These are phyloP conservation scores for Chrysosporium queenslandicum DNA, from an alignment of 2,329 filamentous ascomycete species.

Conservation along the genomic window DNA sequence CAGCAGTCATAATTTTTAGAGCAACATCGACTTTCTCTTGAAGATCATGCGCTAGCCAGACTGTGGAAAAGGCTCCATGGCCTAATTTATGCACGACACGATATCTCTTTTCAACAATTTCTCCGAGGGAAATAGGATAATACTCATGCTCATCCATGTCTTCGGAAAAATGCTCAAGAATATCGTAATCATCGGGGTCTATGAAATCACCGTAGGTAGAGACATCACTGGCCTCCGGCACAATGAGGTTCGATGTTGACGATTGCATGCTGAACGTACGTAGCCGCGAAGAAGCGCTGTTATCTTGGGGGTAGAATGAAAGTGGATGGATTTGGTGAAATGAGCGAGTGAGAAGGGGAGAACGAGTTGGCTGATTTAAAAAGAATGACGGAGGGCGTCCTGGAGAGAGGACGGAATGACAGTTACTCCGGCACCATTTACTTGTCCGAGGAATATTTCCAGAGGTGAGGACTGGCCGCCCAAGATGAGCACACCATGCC, in stretches of 20 bases:
- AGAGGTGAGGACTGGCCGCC: too few species aligned
- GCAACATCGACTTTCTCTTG: slow-evolving; percentile 8
- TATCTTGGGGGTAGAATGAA: background rate
- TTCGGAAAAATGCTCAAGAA: slow-evolving; percentile 2
- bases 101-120: slow-evolving; percentile 10
- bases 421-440: background rate
- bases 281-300: slow-evolving; percentile 3
- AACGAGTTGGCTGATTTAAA: slow-evolving; percentile 3
- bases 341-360: background rate
- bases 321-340: slow-evolving; percentile 1
- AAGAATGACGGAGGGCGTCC: background rate
- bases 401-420: background rate
- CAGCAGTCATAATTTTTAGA: slow-evolving; percentile 12
- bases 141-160: slow-evolving; percentile 2
- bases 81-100: slow-evolving; percentile 10
- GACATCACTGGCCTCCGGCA: slow-evolving; percentile 4
- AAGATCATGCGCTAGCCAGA: slow-evolving; percentile 12
- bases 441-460: too few species aligned
- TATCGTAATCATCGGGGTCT: slow-evolving; percentile 2
- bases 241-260: slow-evolving; percentile 5
- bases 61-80: slow-evolving; percentile 12
- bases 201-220: slow-evolving; percentile 6
- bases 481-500: too few species aligned
- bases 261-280: slow-evolving; percentile 6
- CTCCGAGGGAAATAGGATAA: slow-evolving; percentile 12